Conservation (phyloP, 2,329 filamentous ascomycete species). For the Scedosporium dehoogii region DNA sequence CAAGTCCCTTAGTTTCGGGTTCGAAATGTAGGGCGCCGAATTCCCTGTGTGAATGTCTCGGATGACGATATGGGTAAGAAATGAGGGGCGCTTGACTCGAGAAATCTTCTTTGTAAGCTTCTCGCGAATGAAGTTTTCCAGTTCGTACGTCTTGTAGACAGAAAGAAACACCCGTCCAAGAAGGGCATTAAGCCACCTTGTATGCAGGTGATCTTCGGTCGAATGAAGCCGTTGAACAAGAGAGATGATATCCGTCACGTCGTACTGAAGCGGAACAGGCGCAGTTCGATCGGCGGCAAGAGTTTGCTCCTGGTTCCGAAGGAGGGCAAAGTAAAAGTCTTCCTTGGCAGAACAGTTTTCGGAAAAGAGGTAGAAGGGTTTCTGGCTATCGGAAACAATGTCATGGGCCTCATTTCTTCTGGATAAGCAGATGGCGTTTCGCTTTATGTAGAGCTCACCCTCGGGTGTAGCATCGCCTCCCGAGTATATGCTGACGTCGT, state of each 20-base stretch:
- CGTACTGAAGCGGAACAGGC: constrained; percentile 61
- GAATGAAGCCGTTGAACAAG: constrained; percentile 87
- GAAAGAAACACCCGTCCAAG: constrained; percentile 82
- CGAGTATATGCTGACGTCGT: constrained; percentile 75
- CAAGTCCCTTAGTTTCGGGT: constrained; percentile 77
- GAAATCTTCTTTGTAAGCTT: constrained; percentile 97
- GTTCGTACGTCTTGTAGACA: constrained; percentile 71
- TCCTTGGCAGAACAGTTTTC: constrained; percentile 96
- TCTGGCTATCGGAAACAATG: constrained; percentile 45
- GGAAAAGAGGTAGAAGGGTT: constrained; percentile 88
- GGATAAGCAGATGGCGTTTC: constrained; percentile 78
- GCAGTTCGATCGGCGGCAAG: constrained; percentile 32
- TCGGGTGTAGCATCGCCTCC: constrained; percentile 72
- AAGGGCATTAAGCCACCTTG: constrained; percentile 86
- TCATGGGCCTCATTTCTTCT: constrained; percentile 49
- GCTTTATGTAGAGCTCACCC: constrained; percentile 90
- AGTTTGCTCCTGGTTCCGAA: constrained; percentile 71
- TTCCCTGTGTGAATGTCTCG: constrained; percentile 79
- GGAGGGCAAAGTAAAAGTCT: constrained; percentile 91
- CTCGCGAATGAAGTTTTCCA: constrained; percentile 67
- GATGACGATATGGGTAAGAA: constrained; percentile 77
- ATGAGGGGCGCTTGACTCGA: constrained; percentile 81
- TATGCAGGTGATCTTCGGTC: constrained; percentile 82
- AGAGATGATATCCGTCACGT: constrained; percentile 77
- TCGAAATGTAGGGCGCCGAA: constrained; percentile 78